phyloP scores from a whole-genome alignment of 108 stramenopile genomes.

The Skeletonema costatum region DNA sequence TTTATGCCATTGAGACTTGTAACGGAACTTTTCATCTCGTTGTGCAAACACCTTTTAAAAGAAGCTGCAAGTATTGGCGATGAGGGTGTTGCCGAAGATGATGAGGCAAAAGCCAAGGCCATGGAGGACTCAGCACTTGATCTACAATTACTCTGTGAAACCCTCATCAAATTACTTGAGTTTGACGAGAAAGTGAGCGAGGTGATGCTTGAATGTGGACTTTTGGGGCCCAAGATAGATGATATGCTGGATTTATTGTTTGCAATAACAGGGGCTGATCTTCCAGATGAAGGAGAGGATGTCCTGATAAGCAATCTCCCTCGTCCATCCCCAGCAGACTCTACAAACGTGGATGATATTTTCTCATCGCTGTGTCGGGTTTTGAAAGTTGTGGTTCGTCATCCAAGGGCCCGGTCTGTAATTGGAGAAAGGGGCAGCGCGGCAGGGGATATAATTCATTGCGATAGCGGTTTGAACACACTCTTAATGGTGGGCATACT shows the following conservation, averaged over 20 bases:
- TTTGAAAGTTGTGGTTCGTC: conserved; percentile 50
- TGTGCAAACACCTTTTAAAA: conserved; percentile 73
- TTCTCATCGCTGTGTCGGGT: conserved; percentile 46
- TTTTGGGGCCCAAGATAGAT: conserved; percentile 62
- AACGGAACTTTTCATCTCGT: conserved; percentile 80
- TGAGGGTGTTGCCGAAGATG: conserved; percentile 4
- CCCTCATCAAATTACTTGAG: conserved; percentile 85
- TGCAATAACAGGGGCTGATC: neutral
- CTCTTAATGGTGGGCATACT: conserved; percentile 64
- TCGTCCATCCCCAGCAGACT: conserved; percentile 8
- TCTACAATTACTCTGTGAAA: conserved; percentile 82
- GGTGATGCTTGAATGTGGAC: conserved; percentile 71
- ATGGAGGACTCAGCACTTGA: conserved; percentile 55
- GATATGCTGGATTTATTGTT: conserved; percentile 51
- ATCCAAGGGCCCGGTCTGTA: conserved; percentile 28
- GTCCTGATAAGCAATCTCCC: conserved; percentile 4
- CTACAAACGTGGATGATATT: conserved; percentile 35
- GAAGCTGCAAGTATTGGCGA: conserved; percentile 26
- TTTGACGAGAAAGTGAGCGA: conserved; percentile 85
- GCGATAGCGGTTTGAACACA: conserved; percentile 38
- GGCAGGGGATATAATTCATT: conserved; percentile 22
- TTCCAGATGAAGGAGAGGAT: neutral
- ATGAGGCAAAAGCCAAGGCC: conserved; percentile 29
- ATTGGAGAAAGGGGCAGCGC: conserved; percentile 30
- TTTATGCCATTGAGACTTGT: conserved; percentile 72